phyloP scores from a whole-genome alignment of 768 basidiomycete genomes.

The Plicaturopsis crispa region DNA sequence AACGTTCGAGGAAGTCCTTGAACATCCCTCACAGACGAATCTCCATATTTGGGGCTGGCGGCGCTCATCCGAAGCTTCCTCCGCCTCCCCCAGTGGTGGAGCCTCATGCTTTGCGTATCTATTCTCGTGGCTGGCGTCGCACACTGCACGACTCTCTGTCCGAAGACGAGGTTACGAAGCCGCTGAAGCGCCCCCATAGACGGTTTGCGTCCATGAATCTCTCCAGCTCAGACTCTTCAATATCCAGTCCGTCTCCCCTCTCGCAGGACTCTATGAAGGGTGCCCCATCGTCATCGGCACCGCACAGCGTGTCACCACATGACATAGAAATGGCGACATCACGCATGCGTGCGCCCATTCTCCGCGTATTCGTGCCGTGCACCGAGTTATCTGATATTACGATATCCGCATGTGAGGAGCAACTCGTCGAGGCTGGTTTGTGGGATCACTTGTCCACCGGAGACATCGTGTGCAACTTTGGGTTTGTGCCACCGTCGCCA shows the following conservation, averaged over 20 bases:
- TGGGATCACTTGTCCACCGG: slow-evolving; percentile 74
- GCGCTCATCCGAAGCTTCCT: no score
- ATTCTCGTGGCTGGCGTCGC: slow-evolving; percentile 44
- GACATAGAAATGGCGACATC: slow-evolving; percentile 55
- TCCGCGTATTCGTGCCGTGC: slow-evolving; percentile 73
- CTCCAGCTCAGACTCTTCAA: slow-evolving; percentile 40
- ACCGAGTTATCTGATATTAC: slow-evolving; percentile 38
- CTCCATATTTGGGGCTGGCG: slow-evolving; percentile 34
- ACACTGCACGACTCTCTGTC: slow-evolving; percentile 18
- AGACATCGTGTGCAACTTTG: slow-evolving; percentile 76
- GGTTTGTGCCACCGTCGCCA: slow-evolving; percentile 51
- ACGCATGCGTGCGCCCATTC: slow-evolving; percentile 60
- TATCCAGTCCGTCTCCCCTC: slow-evolving; percentile 16
- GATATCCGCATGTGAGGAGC: slow-evolving; percentile 56
- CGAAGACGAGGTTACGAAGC: slow-evolving; percentile 33
- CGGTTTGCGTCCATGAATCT: slow-evolving; percentile 35
- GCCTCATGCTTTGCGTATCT: slow-evolving; percentile 37
- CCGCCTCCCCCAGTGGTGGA: slow-evolving; percentile 40
- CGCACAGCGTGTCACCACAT: slow-evolving; percentile 65
- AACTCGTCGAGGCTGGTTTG: slow-evolving; percentile 57
- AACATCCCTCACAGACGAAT: slow-evolving; percentile 14
- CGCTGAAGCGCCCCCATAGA: slow-evolving; percentile 25
- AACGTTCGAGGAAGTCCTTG: background rate
- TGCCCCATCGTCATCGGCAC: slow-evolving; percentile 16
- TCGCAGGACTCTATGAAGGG: slow-evolving; percentile 1